Conservation (phyloP, 345 rosid genomes). For the Sisymbrium irio region DNA sequence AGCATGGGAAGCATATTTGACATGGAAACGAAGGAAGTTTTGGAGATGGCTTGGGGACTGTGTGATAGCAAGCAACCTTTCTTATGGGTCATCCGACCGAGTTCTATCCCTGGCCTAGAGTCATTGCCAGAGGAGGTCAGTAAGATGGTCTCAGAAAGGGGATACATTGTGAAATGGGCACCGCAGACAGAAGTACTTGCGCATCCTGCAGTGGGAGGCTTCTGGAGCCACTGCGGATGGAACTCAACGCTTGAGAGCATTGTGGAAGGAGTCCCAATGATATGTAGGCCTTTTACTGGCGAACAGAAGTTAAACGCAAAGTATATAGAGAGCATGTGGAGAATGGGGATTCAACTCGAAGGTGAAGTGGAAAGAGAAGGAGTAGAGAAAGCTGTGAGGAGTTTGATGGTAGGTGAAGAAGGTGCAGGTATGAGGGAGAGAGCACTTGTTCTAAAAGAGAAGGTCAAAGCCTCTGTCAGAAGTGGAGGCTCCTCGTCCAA, state of each 20-base stretch:
- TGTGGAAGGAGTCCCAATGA: slow-evolving; percentile 37
- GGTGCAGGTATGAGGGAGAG: slow-evolving; percentile 13
- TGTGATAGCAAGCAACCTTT: slow-evolving; percentile 40
- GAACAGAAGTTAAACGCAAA: slow-evolving; percentile 38
- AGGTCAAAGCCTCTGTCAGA: slow-evolving; percentile 18
- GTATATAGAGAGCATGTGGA: slow-evolving; percentile 21
- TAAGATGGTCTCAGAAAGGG: slow-evolving; percentile 33
- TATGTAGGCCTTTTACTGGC: slow-evolving; percentile 32
- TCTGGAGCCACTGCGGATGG: slow-evolving; percentile 35
- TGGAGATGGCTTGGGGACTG: slow-evolving; percentile 40
- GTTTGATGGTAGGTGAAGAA: slow-evolving; percentile 21
- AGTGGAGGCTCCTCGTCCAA: slow-evolving; percentile 24
- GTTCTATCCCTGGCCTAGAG: slow-evolving; percentile 26
- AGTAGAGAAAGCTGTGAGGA: not conserved
- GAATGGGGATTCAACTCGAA: slow-evolving; percentile 10
- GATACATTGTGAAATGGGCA: slow-evolving; percentile 48
- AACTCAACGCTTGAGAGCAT: slow-evolving; percentile 36
- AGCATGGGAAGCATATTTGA: slow-evolving; percentile 47
- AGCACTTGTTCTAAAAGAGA: not conserved
- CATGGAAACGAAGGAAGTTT: slow-evolving; percentile 44
- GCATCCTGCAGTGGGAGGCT: slow-evolving; percentile 53
- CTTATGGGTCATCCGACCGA: slow-evolving; percentile 61
- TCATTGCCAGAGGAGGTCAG: slow-evolving; percentile 26
- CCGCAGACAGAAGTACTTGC: slow-evolving; percentile 50
- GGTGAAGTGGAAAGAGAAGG: slow-evolving; percentile 5